Conservation (phyloP, 2,329 filamentous ascomycete species). For the Ascocoryne sarcoides region DNA sequence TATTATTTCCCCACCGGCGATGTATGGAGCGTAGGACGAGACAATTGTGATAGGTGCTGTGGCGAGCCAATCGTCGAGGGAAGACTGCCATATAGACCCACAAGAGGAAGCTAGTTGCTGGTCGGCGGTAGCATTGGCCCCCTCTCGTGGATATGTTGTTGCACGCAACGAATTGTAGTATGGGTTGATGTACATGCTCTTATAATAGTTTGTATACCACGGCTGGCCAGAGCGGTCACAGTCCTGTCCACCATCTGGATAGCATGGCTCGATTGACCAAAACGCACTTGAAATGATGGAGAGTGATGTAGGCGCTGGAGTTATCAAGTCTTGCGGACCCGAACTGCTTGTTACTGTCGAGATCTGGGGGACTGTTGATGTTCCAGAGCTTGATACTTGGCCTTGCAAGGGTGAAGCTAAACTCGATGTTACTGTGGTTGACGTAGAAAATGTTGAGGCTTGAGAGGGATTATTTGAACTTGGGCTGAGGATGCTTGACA, state of each 20-base stretch:
- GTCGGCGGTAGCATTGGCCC: background rate
- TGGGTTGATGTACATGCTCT: background rate
- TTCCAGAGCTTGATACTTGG: no score
- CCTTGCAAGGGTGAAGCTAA: no score
- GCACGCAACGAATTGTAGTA: background rate
- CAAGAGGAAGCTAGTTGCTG: background rate
- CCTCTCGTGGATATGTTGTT: background rate
- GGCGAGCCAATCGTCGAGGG: background rate
- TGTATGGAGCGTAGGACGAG: background rate
- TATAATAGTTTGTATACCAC: background rate
- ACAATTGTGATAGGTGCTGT: background rate
- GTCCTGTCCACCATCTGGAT: background rate
- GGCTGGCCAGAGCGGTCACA: background rate
- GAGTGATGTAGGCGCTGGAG: background rate
- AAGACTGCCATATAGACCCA: background rate
- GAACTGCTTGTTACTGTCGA: no score
- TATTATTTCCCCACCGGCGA: background rate
- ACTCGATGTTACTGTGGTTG: no score
- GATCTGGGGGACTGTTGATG: no score
- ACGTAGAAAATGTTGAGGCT: no score
- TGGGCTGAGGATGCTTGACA: no score
- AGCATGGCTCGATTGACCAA: background rate
- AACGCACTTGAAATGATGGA: background rate
- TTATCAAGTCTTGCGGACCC: background rate
- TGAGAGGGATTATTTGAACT: no score